phyloP scores from a whole-genome alignment of 2,329 filamentous ascomycete genomes.

The Diaporthe destruens region DNA sequence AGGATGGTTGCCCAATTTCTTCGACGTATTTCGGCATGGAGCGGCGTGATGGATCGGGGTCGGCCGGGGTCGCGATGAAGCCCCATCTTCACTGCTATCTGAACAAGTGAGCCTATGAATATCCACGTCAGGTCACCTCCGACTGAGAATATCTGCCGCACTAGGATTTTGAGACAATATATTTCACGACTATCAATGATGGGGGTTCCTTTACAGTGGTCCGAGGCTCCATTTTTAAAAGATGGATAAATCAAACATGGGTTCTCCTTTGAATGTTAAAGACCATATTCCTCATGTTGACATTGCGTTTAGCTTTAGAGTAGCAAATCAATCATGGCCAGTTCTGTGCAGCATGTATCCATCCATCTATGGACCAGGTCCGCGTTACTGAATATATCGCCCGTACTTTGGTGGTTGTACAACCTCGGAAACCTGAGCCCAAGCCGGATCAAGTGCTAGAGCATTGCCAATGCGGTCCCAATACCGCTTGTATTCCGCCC shows the following conservation, averaged over 20 bases:
- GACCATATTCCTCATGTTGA: too few relatives aligned
- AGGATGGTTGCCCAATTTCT: conserved; percentile 59
- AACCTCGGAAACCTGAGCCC: conserved; percentile 56
- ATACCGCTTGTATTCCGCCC: conserved; percentile 60
- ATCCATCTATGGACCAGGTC: conserved; percentile 42
- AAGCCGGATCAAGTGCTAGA: conserved; percentile 50
- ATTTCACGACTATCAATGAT: conserved; percentile 54
- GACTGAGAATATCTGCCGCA: conserved; percentile 56
- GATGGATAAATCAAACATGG: too few relatives aligned
- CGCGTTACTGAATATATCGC: neutral
- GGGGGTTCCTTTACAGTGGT: conserved; percentile 47
- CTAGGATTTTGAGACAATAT: conserved; percentile 54
- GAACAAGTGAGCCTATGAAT: conserved; percentile 55
- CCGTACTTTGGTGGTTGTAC: conserved; percentile 38
- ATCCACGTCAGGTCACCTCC: conserved; percentile 58
- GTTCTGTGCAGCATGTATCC: conserved; percentile 56
- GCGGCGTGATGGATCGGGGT: conserved; percentile 51
- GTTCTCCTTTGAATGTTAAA: too few relatives aligned
- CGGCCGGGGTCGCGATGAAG: conserved; percentile 58
- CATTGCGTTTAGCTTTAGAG: too few relatives aligned
- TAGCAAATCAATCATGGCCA: conserved; percentile 50
- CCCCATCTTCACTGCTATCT: conserved; percentile 60
- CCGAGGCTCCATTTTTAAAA: conserved; percentile 43
- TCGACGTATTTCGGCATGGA: conserved; percentile 56
- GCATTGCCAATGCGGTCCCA: conserved; percentile 55